Base-by-base conservation (phyloP, 768 basidiomycete species). In the Krasilnikovozyma curviuscula region DNA sequence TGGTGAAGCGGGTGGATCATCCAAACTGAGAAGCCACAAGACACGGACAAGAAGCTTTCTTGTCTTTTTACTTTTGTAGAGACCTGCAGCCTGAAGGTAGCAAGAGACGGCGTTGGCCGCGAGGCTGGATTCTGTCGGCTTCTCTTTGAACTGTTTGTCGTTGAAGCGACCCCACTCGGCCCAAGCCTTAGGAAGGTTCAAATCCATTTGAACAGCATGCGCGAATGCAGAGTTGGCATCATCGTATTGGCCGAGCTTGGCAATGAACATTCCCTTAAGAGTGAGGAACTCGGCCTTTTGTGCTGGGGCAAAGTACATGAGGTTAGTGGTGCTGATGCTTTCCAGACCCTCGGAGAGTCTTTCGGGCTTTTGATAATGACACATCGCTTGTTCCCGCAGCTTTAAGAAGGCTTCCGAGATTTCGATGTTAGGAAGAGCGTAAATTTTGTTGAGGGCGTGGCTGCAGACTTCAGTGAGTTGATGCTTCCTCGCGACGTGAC, bases 231-330 rank as follows among this genome's bases (percentile, higher is more conserved):
- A 68, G 55, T 83, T 86, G 23, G 93, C 86, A 7, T 97, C 91
- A 4, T 93, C 85, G 54, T 75, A 74, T 43, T 81, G 79, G 25
- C 75, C 76, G 37, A 84, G 76, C 51, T 81, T 77, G 38, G 86
- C 82, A 56, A 91, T 79, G 69, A 99, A 99, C 83, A 98, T 89
- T 33, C 85, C 93, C 65, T 99, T 99, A 60, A 97, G 69, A 4
- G 89, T 95, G 65, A 85, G 85, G 66, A 99, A 99, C 62, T 98
- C 91, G 38, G 93, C 88, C 63, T 99, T 99, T 63, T 99, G 93
- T 3, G 75, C 66, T 7, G 70, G 76, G 18, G 88, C 84, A 67
- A 98, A 99, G 69, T 95, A 99, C 73, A 91, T 83, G 49, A 99
- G 69, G 63, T 99, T 99, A 13, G 93, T 99, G 59, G 95, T 97